Conservation (phyloP, 2,329 filamentous ascomycete species). For the Calonectria honghensis region DNA sequence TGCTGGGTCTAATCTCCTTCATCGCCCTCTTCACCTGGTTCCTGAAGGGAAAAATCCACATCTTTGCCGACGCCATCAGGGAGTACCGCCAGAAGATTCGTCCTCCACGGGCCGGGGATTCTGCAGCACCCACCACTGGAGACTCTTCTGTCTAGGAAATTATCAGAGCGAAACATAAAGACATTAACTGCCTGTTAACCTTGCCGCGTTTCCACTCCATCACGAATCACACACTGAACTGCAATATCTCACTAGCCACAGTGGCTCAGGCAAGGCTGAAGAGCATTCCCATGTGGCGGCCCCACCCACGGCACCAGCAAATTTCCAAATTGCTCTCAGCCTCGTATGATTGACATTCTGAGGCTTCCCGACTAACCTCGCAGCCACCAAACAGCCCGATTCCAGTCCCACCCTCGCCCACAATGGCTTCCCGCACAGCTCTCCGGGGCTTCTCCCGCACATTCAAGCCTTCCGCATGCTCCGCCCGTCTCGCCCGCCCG, state of each 20-base stretch:
- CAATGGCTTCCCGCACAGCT: constrained; percentile 57
- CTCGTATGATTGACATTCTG: constrained; percentile 51
- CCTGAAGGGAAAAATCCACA: constrained; percentile 54
- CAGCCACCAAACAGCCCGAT: constrained; percentile 34
- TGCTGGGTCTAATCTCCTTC: constrained; percentile 57
- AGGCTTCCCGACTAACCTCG: constrained; percentile 47
- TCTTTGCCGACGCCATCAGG: constrained; percentile 56
- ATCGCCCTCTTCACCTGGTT: constrained; percentile 57
- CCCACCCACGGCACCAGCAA: constrained; percentile 46
- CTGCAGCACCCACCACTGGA: constrained; percentile 38
- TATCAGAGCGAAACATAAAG: not conserved
- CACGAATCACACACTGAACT: not conserved
- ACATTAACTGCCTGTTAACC: not conserved
- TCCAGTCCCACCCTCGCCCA: constrained; percentile 39
- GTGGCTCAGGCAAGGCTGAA: constrained; percentile 52
- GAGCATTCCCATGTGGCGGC: constrained; percentile 1
- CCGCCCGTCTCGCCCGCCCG: constrained; percentile 48
- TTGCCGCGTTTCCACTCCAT: not conserved
- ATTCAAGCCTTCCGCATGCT: constrained; percentile 44
- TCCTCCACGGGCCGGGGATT: constrained; percentile 25
- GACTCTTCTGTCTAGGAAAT: constrained; percentile 41
- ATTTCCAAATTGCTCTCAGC: constrained; percentile 53
- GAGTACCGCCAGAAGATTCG: constrained; percentile 44
- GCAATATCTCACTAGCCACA: constrained; percentile 42
- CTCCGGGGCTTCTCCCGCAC: constrained; percentile 55